These are phyloP conservation scores for Whalleya microplaca DNA, from an alignment of 2,329 filamentous ascomycete species.

Conservation along the genomic window DNA sequence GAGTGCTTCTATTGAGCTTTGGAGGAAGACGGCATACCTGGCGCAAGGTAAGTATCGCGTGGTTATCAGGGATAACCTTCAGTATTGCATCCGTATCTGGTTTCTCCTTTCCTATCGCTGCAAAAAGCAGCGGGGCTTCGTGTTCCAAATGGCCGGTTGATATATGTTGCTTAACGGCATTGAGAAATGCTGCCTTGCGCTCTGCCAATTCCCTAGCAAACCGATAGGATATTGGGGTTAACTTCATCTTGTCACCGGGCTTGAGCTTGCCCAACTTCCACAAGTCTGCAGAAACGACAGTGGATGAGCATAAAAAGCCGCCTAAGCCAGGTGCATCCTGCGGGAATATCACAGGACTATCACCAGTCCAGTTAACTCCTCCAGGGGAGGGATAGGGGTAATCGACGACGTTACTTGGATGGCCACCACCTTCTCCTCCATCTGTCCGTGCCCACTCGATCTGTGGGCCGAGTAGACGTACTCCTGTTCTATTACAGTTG, in stretches of 20 bases:
- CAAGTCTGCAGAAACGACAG: slow-evolving; percentile 43
- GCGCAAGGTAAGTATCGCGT: slow-evolving; percentile 18
- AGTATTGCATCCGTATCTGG: slow-evolving; percentile 17
- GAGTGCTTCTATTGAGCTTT: neutral
- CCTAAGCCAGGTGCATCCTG: slow-evolving; percentile 47
- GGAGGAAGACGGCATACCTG: slow-evolving; percentile 8
- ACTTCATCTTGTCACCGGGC: slow-evolving; percentile 42
- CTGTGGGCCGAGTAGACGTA: slow-evolving; percentile 43
- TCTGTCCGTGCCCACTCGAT: slow-evolving; percentile 43
- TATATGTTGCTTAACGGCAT: slow-evolving; percentile 19
- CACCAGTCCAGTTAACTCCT: slow-evolving; percentile 48
- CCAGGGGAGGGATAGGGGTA: slow-evolving; percentile 44
- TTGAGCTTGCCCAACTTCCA: slow-evolving; percentile 48
- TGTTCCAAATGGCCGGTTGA: neutral
- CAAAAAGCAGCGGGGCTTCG: neutral
- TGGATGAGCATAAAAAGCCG: slow-evolving; percentile 45
- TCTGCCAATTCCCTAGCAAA: slow-evolving; percentile 31
- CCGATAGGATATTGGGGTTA: slow-evolving; percentile 33
- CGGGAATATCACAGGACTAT: slow-evolving; percentile 44
- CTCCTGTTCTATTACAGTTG: slow-evolving; percentile 46
- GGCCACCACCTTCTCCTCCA: slow-evolving; percentile 42
- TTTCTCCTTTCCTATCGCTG: slow-evolving; percentile 1
- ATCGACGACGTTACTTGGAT: slow-evolving; percentile 48
- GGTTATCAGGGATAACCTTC: slow-evolving; percentile 23
- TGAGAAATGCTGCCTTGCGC: slow-evolving; percentile 28